Conservation (phyloP, 176 grass and related monocot genomes). For the Musa itinerans region DNA sequence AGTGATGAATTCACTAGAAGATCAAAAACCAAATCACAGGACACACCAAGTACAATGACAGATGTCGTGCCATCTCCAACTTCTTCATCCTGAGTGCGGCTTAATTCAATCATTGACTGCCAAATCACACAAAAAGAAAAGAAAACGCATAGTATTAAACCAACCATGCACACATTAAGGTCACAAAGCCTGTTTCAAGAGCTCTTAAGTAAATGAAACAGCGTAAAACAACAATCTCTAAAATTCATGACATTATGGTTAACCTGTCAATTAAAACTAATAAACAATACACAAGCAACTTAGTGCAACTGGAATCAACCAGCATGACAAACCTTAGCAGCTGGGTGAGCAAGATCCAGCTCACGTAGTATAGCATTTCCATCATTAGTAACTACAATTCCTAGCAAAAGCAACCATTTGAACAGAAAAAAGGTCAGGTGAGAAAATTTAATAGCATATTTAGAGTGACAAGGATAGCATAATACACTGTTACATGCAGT, state of each 20-base stretch:
- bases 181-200: neutral
- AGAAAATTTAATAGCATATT: neutral
- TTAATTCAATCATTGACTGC: slow-evolving; percentile 98
- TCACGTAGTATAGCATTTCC: slow-evolving; percentile 96
- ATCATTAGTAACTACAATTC: slow-evolving; percentile 96
- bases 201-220: neutral
- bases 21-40: neutral
- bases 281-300: neutral
- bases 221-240: neutral
- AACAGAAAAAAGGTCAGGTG: slow-evolving; percentile 8
- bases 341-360: slow-evolving; percentile 93
- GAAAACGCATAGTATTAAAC: neutral
- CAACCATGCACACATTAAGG: neutral
- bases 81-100: slow-evolving; percentile 98
- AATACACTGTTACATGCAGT: no score
- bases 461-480: no score
- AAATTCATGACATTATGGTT: no score
- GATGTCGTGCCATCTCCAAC: slow-evolving; percentile 98
- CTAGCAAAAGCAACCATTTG: slow-evolving; percentile 28
- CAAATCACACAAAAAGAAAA: neutral
- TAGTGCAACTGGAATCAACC: neutral
- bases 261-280: neutral
- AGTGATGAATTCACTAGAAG: neutral
- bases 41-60: slow-evolving; percentile 92
- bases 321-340: slow-evolving; percentile 56